phyloP scores from a whole-genome alignment of 2,329 filamentous ascomycete genomes.

The Macroventuria anomochaeta region DNA sequence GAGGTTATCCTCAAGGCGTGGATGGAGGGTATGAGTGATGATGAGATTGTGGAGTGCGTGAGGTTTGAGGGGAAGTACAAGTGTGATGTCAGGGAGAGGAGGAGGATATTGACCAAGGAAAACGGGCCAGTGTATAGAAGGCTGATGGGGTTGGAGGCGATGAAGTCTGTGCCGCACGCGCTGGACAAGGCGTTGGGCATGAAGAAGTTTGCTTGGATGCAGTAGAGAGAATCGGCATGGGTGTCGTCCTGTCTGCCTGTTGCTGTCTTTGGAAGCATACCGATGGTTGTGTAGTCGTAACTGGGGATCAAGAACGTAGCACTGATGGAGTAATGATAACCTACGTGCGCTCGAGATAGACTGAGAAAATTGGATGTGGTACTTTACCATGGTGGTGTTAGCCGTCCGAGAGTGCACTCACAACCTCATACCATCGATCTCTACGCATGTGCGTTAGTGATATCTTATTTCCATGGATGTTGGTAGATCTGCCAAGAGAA shows the following conservation, averaged over 20 bases:
- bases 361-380: no score
- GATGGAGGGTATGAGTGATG: not conserved
- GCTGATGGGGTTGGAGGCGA: constrained; percentile 3
- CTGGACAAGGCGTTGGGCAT: not conserved
- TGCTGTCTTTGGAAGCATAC: no score
- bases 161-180: not conserved
- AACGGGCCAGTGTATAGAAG: constrained; percentile 5
- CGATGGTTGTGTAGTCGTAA: no score
- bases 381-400: no score
- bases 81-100: constrained; percentile 1
- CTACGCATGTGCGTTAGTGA: no score
- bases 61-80: not conserved
- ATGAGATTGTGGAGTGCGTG: constrained; percentile 2
- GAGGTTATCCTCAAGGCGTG: constrained; percentile 9
- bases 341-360: no score
- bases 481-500: not conserved
- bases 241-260: no score
- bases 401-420: no score
- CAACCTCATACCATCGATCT: no score
- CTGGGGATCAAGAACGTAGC: no score
- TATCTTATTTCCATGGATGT: not conserved
- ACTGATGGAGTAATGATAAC: no score
- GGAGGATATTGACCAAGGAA: not conserved
- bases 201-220: constrained; percentile 4
- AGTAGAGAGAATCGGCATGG: not conserved